Percentiles rank a stretch among this genome's conserved stretches.
These are phyloP conservation scores for Tetragonia tetragonoides DNA, from an alignment of 148 eudicot species.

Conservation along the genomic window DNA sequence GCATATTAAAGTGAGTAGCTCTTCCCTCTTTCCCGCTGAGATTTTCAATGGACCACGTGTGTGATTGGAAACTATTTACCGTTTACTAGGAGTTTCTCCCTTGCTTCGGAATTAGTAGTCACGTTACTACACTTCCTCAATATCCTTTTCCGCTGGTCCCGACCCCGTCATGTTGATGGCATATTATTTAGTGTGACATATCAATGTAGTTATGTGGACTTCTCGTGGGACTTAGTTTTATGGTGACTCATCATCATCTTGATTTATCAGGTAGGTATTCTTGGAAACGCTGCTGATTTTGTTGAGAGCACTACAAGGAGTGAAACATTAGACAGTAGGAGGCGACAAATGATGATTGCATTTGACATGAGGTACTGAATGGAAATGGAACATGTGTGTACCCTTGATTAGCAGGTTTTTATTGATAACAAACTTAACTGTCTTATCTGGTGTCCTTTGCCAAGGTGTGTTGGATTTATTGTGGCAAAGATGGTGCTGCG, in stretches of 20 bases:
- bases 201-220: constrained; percentile 2
- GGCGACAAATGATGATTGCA: constrained; percentile 97
- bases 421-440: neutral
- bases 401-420: neutral
- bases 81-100: neutral
- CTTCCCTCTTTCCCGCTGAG: neutral
- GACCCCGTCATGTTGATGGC: neutral
- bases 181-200: neutral
- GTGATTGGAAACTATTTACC: neutral
- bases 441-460: constrained; percentile 8
- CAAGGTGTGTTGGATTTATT: constrained; percentile 93
- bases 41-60: neutral
- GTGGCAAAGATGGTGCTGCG: constrained; percentile 95
- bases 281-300: constrained; percentile 96
- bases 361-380: constrained; percentile 87
- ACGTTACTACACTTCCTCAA: no score
- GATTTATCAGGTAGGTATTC: constrained; percentile 68
- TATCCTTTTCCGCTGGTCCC: no score
- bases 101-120: no score
- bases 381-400: neutral
- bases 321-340: constrained; percentile 38
- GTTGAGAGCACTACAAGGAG: constrained; percentile 43
- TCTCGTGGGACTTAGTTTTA: neutral
- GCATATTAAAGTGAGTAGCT: constrained; percentile 80
- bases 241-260: neutral